Evolutionary conservation across 169 alveolate genomes (phyloP).

Genomic region (Cyclospora cayetanensis): DNA sequence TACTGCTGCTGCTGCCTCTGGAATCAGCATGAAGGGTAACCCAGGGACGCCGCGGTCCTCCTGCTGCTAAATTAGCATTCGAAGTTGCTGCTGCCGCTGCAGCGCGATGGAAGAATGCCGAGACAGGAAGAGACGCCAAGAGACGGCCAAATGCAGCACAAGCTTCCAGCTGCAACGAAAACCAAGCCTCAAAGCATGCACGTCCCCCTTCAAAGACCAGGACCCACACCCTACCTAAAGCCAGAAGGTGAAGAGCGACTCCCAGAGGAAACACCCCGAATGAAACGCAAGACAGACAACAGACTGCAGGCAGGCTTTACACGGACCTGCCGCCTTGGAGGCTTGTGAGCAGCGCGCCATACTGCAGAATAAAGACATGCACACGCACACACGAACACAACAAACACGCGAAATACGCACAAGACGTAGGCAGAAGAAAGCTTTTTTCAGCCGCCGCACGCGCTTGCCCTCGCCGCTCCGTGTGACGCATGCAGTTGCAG

Average conservation of each 20-base stretch:
- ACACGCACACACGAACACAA: too few species aligned
- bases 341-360: too few species aligned
- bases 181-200: neutral
- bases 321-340: neutral
- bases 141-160: slow-evolving; percentile 14
- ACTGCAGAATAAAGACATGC: too few species aligned
- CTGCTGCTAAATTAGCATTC: neutral
- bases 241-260: neutral
- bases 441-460: too few species aligned
- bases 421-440: too few species aligned
- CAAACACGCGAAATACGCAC: too few species aligned
- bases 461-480: too few species aligned
- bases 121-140: neutral
- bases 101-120: neutral
- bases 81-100: slow-evolving; percentile 22
- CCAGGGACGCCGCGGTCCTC: slow-evolving; percentile 7
- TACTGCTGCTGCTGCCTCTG: slow-evolving; percentile 32
- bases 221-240: neutral
- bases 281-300: too few species aligned
- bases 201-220: too few species aligned
- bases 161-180: neutral
- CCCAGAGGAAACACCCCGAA: too few species aligned
- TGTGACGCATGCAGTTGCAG: too few species aligned
- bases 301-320: too few species aligned
- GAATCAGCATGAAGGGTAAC: neutral